Conservation (phyloP, 2,329 filamentous ascomycete species). For the Xenoacremonium recifei region DNA sequence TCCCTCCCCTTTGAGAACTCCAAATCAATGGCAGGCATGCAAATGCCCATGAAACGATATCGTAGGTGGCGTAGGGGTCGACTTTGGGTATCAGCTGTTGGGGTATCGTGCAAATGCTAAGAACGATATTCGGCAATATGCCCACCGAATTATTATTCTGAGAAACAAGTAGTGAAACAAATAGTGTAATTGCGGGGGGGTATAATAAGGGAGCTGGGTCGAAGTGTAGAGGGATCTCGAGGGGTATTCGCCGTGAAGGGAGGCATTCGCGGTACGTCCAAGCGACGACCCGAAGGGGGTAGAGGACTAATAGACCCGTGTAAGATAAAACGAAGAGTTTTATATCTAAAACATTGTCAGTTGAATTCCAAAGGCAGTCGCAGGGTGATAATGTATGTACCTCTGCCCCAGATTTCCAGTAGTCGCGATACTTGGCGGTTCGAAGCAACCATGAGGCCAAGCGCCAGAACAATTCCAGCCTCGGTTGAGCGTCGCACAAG, state of each 20-base stretch:
- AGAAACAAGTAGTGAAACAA: slow-evolving; percentile 75
- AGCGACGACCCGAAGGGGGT: slow-evolving; percentile 58
- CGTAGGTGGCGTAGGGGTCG: slow-evolving; percentile 55
- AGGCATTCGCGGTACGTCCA: slow-evolving; percentile 44
- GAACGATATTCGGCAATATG: slow-evolving; percentile 76
- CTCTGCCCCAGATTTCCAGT: slow-evolving; percentile 46
- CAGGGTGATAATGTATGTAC: slow-evolving; percentile 33
- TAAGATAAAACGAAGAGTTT: slow-evolving; percentile 36
- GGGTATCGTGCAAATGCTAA: slow-evolving; percentile 76
- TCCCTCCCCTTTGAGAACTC: slow-evolving; percentile 17
- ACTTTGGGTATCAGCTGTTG: slow-evolving; percentile 67
- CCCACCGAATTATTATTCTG: slow-evolving; percentile 57
- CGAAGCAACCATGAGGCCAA: slow-evolving; percentile 47
- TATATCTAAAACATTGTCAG: slow-evolving; percentile 38
- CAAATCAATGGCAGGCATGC: slow-evolving; percentile 64
- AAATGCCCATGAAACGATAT: slow-evolving; percentile 75
- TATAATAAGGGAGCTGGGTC: slow-evolving; percentile 92
- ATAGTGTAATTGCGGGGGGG: slow-evolving; percentile 71
- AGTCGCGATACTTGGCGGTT: slow-evolving; percentile 47
- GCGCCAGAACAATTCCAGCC: slow-evolving; percentile 46
- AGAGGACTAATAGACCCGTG: slow-evolving; percentile 45
- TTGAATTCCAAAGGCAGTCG: neutral
- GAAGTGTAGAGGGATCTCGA: slow-evolving; percentile 70
- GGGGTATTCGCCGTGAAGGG: slow-evolving; percentile 37
- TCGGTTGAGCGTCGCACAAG: slow-evolving; percentile 53